Percentiles rank a stretch among this genome's conserved stretches.
phyloP scores from a whole-genome alignment of 106 monocot species.

The Gastrodia elata region DNA sequence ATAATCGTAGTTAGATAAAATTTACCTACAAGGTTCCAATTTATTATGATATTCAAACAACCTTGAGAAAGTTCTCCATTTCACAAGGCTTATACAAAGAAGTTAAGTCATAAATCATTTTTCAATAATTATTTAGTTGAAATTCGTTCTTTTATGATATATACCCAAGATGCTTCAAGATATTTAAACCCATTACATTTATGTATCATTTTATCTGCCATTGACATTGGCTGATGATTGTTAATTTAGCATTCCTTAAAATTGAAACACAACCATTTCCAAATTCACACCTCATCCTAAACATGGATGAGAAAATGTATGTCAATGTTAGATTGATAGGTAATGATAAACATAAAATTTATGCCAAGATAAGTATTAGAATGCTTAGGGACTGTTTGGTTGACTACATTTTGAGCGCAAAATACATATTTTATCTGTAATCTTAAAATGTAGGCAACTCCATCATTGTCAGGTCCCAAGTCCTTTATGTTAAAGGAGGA shows the following conservation, averaged over 20 bases:
- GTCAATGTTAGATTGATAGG: background rate
- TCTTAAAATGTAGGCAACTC: no score
- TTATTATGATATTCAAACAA: background rate
- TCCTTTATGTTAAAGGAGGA: no score
- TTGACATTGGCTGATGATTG: background rate
- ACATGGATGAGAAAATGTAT: background rate
- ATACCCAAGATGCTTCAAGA: background rate
- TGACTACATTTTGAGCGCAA: no score
- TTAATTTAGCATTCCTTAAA: background rate
- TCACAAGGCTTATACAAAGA: background rate
- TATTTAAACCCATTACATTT: background rate
- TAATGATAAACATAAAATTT: background rate
- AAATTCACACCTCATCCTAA: background rate
- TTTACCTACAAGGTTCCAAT: background rate
- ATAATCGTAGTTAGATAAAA: background rate
- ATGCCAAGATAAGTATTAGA: background rate
- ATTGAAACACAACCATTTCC: background rate
- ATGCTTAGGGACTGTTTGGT: no score
- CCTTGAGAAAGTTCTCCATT: background rate
- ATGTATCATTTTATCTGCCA: background rate
- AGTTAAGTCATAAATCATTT: background rate
- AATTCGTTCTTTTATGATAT: background rate
- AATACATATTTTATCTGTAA: no score
- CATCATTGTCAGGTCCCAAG: no score
- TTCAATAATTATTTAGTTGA: no score